Base-by-base conservation (phyloP, 805 yeast species). In the Candida dajiaensis region DNA sequence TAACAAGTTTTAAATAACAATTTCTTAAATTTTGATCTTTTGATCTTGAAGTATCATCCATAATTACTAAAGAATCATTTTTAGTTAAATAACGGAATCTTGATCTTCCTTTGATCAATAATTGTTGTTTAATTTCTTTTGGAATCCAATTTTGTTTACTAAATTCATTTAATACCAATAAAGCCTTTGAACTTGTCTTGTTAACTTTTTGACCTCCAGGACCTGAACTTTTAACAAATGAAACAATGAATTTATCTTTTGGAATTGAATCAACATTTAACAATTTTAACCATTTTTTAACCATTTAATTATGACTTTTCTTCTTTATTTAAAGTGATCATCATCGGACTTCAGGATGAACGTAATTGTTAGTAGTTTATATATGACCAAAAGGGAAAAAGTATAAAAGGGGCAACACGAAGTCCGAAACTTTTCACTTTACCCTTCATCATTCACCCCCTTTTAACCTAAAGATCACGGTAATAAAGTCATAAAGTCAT, bases 131-230 rank as follows among this genome's bases (percentile, higher is more conserved):
- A 2, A 83, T 65, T 5, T 73, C 72, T 5, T 46, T 50, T 1
- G 94, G 92, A 4, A 85, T 71, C 89, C 90, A 84, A 6, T 57
- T 49, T 1, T 75, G 74, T 1, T 57, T 51, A 2, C 71, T 62
- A 74, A 87, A 73, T 31, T 69, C 61, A 6, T 63, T 63, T 0
- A 82, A 55, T 6, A 76, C 67, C 18, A 87, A 59, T 0, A 87
- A 81, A 8, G 89, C 87, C 56, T 86, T 83, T 1, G 85, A 74
- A 26, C 68, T 72, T 47, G 67, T 72, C 55, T 87, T 87, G 62
- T 87, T 87, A 11, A 88, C 95, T 57, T 88, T 83, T 55, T 87
- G 95, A 0, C 96, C 96, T 1, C 96, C 95, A 0, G 95, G 88
- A 0, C 95, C 95, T 29, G 89, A 78, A 0, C 94, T 76, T 48